A percentile compares a stretch with the other conserved stretches of the same genome.
phyloP scores from a whole-genome alignment of 2,329 filamentous ascomycete species.

The Penicillium sumatraense region DNA sequence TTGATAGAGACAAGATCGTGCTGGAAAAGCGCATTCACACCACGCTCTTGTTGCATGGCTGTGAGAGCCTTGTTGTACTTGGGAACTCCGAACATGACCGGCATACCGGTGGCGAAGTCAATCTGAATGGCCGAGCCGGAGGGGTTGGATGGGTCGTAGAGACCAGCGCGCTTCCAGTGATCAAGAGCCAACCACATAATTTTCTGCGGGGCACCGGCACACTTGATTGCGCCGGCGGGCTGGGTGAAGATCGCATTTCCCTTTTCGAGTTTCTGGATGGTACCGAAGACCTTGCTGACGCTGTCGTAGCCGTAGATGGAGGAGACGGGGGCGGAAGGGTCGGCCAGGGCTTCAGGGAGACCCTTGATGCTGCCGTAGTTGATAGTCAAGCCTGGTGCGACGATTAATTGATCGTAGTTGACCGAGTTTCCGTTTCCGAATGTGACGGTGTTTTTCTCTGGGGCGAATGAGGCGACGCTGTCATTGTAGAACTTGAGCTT shows the following conservation, averaged over 20 bases:
- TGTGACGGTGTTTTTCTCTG: constrained; percentile 61
- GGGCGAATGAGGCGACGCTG: constrained; percentile 56
- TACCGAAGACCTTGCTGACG: constrained; percentile 58
- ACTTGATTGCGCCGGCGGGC: constrained; percentile 63
- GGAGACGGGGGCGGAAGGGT: constrained; percentile 55
- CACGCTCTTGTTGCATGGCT: constrained; percentile 57
- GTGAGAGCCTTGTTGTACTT: constrained; percentile 63
- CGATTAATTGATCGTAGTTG: constrained; percentile 67
- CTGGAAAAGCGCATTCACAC: constrained; percentile 63
- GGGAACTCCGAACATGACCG: constrained; percentile 64
- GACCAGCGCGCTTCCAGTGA: constrained; percentile 59
- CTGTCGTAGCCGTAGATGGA: constrained; percentile 63
- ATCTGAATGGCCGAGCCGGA: constrained; percentile 55
- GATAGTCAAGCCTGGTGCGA: constrained; percentile 62
- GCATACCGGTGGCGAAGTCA: constrained; percentile 60
- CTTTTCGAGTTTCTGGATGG: constrained; percentile 53
- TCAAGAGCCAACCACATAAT: constrained; percentile 66
- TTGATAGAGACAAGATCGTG: constrained; percentile 61
- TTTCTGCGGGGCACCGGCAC: constrained; percentile 66
- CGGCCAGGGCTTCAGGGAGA: constrained; percentile 59
- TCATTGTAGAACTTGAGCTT: constrained; percentile 66
- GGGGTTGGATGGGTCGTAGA: constrained; percentile 52
- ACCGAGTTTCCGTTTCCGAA: constrained; percentile 61
- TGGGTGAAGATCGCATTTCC: constrained; percentile 65
- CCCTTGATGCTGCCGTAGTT: constrained; percentile 59